Conservation (phyloP, 1,284 basidiomycete genomes). For the Cryptococcus sp. region DNA sequence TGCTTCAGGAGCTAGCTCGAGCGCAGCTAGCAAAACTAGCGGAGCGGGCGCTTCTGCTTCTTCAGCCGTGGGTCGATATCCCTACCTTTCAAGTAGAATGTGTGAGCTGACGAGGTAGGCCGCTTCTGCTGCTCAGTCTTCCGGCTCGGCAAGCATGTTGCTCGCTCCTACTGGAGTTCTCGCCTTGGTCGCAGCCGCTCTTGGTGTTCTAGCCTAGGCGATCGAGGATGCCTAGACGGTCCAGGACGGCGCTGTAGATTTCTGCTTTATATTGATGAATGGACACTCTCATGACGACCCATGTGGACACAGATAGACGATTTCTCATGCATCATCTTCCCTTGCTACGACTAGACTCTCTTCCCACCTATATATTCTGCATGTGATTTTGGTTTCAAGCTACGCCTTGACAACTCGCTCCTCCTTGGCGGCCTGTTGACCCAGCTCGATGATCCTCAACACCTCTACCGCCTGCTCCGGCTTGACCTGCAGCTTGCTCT, state of each 20-base stretch:
- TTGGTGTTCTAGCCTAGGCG: constrained; percentile 12
- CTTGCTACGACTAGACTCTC: too few species aligned
- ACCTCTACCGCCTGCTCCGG: constrained; percentile 22
- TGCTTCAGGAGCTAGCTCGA: constrained; percentile 1
- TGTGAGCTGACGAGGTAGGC: constrained; percentile 4
- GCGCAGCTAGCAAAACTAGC: constrained; percentile 1
- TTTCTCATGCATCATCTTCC: too few species aligned
- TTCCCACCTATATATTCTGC: too few species aligned
- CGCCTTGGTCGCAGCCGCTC: constrained; percentile 11
- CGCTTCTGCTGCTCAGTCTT: constrained; percentile 10
- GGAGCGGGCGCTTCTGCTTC: background rate
- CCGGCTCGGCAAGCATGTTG: constrained; percentile 5
- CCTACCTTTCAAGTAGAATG: background rate
- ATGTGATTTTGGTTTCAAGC: too few species aligned
- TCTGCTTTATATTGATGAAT: too few species aligned
- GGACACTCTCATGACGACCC: too few species aligned
- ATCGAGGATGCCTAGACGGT: too few species aligned
- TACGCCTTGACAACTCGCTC: constrained; percentile 1
- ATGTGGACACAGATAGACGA: too few species aligned
- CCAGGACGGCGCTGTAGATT: too few species aligned
- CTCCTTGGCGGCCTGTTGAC: constrained; percentile 18
- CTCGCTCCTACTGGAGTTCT: constrained; percentile 10
- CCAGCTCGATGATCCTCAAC: constrained; percentile 20
- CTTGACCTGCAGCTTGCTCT: constrained; percentile 15
- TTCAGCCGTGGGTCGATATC: background rate